A percentile compares a stretch with the other conserved stretches of the same genome.
phyloP scores from a whole-genome alignment of 352 stramenopile species.

The Phytophthora melonis region DNA sequence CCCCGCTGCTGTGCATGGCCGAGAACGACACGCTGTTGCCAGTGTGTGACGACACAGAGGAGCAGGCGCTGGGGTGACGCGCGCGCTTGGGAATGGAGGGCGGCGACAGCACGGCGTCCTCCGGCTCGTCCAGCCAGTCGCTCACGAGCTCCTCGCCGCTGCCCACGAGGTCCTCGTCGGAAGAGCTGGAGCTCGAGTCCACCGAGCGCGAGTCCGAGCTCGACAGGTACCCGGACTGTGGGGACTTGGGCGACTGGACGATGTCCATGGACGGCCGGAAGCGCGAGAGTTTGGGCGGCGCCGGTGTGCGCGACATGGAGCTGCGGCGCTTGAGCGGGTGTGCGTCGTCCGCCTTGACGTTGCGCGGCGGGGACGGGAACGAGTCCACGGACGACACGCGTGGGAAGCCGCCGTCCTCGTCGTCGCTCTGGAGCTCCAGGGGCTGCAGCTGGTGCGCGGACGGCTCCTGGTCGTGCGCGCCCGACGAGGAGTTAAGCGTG shows the following conservation, averaged over 20 bases:
- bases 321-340: conserved; percentile 32
- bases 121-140: conserved; percentile 82
- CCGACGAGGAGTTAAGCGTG: not conserved
- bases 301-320: conserved; percentile 36
- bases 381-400: conserved; percentile 24
- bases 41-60: conserved; percentile 62
- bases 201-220: conserved; percentile 54
- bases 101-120: conserved; percentile 69
- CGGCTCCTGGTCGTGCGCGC: conserved; percentile 25
- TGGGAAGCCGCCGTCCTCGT: conserved; percentile 11
- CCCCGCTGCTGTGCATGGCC: conserved; percentile 44
- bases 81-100: conserved; percentile 37
- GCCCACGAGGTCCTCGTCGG: conserved; percentile 49
- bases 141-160: conserved; percentile 67
- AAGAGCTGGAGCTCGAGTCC: conserved; percentile 53
- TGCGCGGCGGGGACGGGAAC: conserved; percentile 31
- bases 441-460: conserved; percentile 15
- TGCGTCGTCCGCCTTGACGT: conserved; percentile 26
- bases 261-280: conserved; percentile 49
- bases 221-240: conserved; percentile 38
- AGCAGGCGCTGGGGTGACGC: conserved; percentile 57
- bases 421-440: conserved; percentile 12
- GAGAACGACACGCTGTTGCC: conserved; percentile 42
- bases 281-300: conserved; percentile 46
- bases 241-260: conserved; percentile 28